Conservation (phyloP, 345 rosid genomes). For the Triadica sebifera region DNA sequence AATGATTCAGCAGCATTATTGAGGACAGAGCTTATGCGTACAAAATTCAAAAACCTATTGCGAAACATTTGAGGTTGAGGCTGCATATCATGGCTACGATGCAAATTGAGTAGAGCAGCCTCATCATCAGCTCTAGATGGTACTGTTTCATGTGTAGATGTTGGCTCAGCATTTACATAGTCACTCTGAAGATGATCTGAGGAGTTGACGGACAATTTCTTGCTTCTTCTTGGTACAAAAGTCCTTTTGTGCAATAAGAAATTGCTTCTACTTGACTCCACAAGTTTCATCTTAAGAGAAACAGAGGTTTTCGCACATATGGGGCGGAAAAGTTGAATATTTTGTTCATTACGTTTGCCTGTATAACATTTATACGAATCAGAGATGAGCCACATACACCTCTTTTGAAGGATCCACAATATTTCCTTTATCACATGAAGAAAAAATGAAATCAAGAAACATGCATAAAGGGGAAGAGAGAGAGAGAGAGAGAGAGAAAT, state of each 20-base stretch:
- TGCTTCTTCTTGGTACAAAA: conserved; percentile 20
- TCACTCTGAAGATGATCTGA: conserved; percentile 50
- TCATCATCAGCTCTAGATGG: conserved; percentile 37
- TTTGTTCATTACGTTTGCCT: conserved; percentile 31
- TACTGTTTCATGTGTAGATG: conserved; percentile 31
- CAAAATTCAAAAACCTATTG: conserved; percentile 75
- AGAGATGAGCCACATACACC: conserved; percentile 5
- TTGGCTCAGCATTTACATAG: conserved; percentile 33
- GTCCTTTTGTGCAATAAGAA: conserved; percentile 27
- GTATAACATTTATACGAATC: conserved; percentile 10
- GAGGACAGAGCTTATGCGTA: conserved; percentile 64
- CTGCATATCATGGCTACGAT: conserved; percentile 26
- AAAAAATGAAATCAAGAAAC: not conserved
- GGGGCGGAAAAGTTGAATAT: conserved; percentile 20
- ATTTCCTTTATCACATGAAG: not conserved
- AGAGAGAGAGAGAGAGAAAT: not conserved
- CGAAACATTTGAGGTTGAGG: conserved; percentile 51
- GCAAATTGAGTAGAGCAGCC: conserved; percentile 19
- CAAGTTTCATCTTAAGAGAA: conserved; percentile 29
- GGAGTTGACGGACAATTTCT: conserved; percentile 31
- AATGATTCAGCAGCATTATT: conserved; percentile 72
- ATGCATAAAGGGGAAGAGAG: not conserved
- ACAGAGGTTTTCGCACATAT: conserved; percentile 19
- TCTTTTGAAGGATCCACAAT: not conserved
- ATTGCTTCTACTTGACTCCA: conserved; percentile 25